Conservation (phyloP, 2,329 filamentous ascomycete species). For the Ampelomyces quisqualis region DNA sequence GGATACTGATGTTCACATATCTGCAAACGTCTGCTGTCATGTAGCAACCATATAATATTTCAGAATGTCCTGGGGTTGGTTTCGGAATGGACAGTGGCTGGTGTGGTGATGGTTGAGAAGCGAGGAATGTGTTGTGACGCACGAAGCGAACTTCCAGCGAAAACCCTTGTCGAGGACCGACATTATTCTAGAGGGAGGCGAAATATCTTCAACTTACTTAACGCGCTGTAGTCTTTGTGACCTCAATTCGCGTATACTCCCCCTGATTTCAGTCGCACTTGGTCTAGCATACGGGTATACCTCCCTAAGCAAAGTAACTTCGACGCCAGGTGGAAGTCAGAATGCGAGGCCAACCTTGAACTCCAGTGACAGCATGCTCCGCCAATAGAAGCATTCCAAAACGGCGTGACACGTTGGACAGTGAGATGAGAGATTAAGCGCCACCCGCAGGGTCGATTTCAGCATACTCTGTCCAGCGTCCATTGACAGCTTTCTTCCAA, state of each 20-base stretch:
- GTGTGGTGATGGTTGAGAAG: conserved; percentile 20
- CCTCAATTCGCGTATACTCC: background rate
- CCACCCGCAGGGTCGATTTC: conserved; percentile 48
- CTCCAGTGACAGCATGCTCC: conserved; percentile 5
- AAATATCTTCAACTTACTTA: background rate
- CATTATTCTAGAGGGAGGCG: background rate
- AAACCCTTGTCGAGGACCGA: background rate
- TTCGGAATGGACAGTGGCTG: conserved; percentile 35
- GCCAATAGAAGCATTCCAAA: conserved; percentile 8
- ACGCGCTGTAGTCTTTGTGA: no score
- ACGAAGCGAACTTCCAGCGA: conserved; percentile 1
- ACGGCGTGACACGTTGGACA: no score
- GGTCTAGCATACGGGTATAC: conserved; percentile 32
- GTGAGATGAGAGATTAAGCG: no score
- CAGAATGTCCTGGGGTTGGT: conserved; percentile 10
- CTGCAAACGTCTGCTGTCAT: background rate
- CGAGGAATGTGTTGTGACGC: conserved; percentile 27
- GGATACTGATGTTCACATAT: background rate
- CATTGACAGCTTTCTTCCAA: conserved; percentile 53
- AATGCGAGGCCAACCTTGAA: conserved; percentile 12
- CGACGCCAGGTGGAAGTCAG: conserved; percentile 15
- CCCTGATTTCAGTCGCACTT: background rate
- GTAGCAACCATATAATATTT: background rate
- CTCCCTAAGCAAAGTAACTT: conserved; percentile 16
- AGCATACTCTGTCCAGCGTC: conserved; percentile 52